These are phyloP conservation scores for Raddia guianensis DNA, from an alignment of 176 grass and related monocot genomes.

Conservation along the genomic window DNA sequence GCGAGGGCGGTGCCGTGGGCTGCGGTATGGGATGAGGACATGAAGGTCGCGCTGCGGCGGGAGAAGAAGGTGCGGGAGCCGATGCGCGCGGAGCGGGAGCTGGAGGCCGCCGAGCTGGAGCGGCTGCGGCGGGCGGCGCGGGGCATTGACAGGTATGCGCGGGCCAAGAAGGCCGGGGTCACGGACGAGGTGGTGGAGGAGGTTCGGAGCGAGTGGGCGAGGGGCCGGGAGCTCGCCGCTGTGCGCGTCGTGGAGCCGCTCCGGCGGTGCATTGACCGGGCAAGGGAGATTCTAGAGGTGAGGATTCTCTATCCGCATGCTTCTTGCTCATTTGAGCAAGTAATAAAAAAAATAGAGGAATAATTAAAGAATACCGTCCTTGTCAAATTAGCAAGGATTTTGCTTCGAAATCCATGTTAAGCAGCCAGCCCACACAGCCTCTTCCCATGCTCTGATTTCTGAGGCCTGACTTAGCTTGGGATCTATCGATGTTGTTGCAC, in stretches of 20 bases:
- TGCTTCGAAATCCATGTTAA: too few species aligned
- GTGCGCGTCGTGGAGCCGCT: constrained; percentile 69
- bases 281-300: constrained; percentile 68
- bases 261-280: constrained; percentile 66
- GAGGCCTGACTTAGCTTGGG: too few species aligned
- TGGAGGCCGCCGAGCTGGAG: constrained; percentile 41
- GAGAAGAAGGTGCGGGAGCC: constrained; percentile 56
- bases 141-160: constrained; percentile 38
- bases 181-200: constrained; percentile 58
- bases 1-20: constrained; percentile 50
- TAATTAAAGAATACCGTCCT: too few species aligned
- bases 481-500: too few species aligned
- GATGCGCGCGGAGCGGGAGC: constrained; percentile 50
- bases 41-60: constrained; percentile 56
- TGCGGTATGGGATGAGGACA: constrained; percentile 38
- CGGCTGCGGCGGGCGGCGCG: constrained; percentile 49
- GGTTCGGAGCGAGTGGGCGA: constrained; percentile 44
- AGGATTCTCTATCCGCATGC: neutral
- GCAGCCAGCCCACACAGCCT: too few species aligned
- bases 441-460: too few species aligned
- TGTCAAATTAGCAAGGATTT: too few species aligned
- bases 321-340: neutral
- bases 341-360: too few species aligned
- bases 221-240: constrained; percentile 48
- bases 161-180: constrained; percentile 73